Evolutionary conservation across 192 early-diverging fungal species (phyloP), one percentile per base, ranked within the genome.

Genomic region (Diversispora eburnea): DNA sequence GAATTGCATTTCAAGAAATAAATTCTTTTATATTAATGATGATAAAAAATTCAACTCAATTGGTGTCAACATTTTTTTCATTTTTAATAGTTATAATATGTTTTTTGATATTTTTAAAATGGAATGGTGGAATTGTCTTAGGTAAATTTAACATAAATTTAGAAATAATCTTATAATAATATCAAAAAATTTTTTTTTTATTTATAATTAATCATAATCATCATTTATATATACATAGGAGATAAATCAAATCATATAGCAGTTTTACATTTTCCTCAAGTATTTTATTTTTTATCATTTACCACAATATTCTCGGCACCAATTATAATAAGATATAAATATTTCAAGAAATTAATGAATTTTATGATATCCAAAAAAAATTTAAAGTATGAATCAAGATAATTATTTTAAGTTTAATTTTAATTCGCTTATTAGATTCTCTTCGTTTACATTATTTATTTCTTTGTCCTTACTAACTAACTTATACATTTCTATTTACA

Each of bases 161-260:
- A 33, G 25, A 33, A 33, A 33, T 33, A 33, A 33, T 57, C 62
- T 33, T 51, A 15, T 68, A 13, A 13, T 57, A 13, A 10, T 8
- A 5, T 43, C 33, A 45, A 56, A 51, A 8, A 25, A 41, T 58
- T 56, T 58, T 56, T 6, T 22, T 54, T 4, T 43, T 10, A 55
- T 41, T 33, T 52, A 10, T 51, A 41, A 25, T 4, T 62, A 1
- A 20, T 63, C 9, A 41, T 39, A 25, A 49, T 49, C 13, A 49
- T 49, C 13, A 49, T 49, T 49, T 49, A 49, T 54, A 10, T 17
- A 17, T 56, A 12, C 25, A n/a, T 61, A 89, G 91, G 96, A 41
- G 97, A 99, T 83, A 86, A 86, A 68, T 75, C 86, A 4, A 91
- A 98, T 76, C 97, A 99, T 80, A 75, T 91, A 43, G 86, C 91